A percentile compares a stretch with the other conserved stretches of the same genome.
phyloP scores from a whole-genome alignment of 441 rosid genomes.

The Theobroma grandiflorum region DNA sequence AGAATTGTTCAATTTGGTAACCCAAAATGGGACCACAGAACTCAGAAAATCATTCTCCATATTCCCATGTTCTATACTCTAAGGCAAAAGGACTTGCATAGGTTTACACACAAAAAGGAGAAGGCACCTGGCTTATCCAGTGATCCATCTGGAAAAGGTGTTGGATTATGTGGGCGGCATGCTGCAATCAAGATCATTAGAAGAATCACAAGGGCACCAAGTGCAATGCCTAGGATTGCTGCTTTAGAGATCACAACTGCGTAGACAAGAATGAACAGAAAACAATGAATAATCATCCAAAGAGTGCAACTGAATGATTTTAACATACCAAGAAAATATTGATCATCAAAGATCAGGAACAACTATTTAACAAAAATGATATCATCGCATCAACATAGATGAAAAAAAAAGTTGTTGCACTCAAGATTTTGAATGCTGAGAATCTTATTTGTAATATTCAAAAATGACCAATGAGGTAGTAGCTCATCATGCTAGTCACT shows the following conservation, averaged over 20 bases:
- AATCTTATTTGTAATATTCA: neutral
- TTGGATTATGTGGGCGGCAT: slow-evolving; percentile 73
- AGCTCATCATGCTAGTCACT: neutral
- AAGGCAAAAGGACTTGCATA: neutral
- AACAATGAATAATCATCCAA: neutral
- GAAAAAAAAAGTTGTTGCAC: neutral
- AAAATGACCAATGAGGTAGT: neutral
- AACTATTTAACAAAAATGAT: neutral
- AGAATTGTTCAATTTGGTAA: neutral
- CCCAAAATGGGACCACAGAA: neutral
- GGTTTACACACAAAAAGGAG: slow-evolving; percentile 6
- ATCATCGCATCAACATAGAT: neutral
- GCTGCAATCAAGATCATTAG: slow-evolving; percentile 87
- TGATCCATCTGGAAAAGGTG: slow-evolving; percentile 72
- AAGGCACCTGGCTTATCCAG: slow-evolving; percentile 85
- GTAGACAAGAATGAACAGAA: slow-evolving; percentile 18
- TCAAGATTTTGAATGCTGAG: neutral
- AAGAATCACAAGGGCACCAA: slow-evolving; percentile 86
- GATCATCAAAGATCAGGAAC: neutral
- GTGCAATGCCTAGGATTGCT: slow-evolving; percentile 88
- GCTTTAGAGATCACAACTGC: slow-evolving; percentile 93
- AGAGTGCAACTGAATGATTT: neutral
- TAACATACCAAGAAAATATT: neutral
- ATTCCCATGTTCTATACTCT: neutral
- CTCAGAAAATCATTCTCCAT: neutral